Percentiles rank a stretch among this genome's conserved stretches.
Conservation (phyloP, 768 basidiomycete species). For the Tephrocybe rancida region DNA sequence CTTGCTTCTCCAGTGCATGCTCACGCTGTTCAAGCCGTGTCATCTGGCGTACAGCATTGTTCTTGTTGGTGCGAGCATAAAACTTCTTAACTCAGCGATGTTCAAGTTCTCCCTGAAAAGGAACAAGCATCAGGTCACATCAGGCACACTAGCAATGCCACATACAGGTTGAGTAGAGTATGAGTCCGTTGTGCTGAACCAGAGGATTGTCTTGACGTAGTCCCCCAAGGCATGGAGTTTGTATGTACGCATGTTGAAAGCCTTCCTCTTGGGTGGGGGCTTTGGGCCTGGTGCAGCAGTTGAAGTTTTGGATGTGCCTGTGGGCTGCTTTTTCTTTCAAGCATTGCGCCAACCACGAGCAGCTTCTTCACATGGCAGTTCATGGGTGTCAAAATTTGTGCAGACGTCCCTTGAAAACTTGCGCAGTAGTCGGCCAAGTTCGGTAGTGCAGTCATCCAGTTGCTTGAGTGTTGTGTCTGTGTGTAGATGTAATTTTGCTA, state of each 20-base stretch:
- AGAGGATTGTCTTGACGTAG: constrained; percentile 9
- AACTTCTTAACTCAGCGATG: not conserved
- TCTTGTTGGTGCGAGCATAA: constrained; percentile 32
- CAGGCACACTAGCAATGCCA: not conserved
- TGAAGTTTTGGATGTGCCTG: too few relatives aligned
- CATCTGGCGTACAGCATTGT: not conserved
- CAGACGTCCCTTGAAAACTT: constrained; percentile 7
- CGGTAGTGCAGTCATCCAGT: constrained; percentile 1
- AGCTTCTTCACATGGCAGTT: constrained; percentile 10
- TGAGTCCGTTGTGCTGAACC: constrained; percentile 10
- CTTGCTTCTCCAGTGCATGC: not conserved
- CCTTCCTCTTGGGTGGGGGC: constrained; percentile 1
- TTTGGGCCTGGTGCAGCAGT: not conserved
- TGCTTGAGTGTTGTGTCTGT: constrained; percentile 5
- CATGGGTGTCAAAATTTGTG: constrained; percentile 7
- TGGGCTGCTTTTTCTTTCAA: not conserved
- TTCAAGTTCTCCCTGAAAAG: constrained; percentile 38
- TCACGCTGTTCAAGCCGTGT: not conserved
- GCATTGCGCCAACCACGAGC: constrained; percentile 4
- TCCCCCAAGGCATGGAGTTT: constrained; percentile 16
- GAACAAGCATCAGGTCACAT: not conserved
- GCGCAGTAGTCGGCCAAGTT: constrained; percentile 6
- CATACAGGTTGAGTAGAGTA: constrained; percentile 3
- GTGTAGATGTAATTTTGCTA: constrained; percentile 25
- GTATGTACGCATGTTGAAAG: constrained; percentile 10